Base-by-base conservation (phyloP, 2,329 filamentous ascomycete species). In the Ambrosiella cleistominuta region DNA sequence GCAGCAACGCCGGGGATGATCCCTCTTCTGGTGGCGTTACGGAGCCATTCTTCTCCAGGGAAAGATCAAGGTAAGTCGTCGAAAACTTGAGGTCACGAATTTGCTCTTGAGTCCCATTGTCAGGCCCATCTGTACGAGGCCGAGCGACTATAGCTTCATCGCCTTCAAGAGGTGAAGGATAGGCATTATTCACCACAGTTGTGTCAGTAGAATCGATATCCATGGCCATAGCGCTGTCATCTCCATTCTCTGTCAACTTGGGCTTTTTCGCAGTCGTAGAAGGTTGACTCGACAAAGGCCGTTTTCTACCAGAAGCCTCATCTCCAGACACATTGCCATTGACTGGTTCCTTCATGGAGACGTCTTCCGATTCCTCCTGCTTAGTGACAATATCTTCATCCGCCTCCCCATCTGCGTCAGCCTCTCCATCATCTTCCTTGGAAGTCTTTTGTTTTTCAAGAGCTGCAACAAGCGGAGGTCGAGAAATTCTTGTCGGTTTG, bases 101-200 rank as follows among this genome's bases (percentile, higher is more conserved):
- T 65, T 82, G 82, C 58, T 82, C 80, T 66, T 83, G 81, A 8
- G 80, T 83, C 66, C 77, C 80, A 65, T 80, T 75, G 62, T 83
- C 79, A 51, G 80, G 79, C 36, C 81, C 81, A 60, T 80, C 77
- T 60, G 80, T 83, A 64, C 71, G 76, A 45, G 75, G 70, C 27
- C 72, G 69, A 39, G 78, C 76, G 50, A 77, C 76, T 50, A 74
- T 71, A 57, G 72, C 72, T 61, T 75, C 73, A 63, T 81, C 78
- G 61, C 76, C 75, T 66, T 81, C 79, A 17, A 80, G 74, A 58
- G 81, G 80, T 58, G 81, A 83, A 57, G 80, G 81, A 65, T 83
- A 84, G 64, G 80, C 80, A 68, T 83, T 78, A 65, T 79, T 78
- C 66, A 73, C 71, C 62, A 71, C 69, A 59, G 69, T 69, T 58